phyloP scores from a whole-genome alignment of 2,329 filamentous ascomycete genomes.

The Rhynchosporium graminicola region DNA sequence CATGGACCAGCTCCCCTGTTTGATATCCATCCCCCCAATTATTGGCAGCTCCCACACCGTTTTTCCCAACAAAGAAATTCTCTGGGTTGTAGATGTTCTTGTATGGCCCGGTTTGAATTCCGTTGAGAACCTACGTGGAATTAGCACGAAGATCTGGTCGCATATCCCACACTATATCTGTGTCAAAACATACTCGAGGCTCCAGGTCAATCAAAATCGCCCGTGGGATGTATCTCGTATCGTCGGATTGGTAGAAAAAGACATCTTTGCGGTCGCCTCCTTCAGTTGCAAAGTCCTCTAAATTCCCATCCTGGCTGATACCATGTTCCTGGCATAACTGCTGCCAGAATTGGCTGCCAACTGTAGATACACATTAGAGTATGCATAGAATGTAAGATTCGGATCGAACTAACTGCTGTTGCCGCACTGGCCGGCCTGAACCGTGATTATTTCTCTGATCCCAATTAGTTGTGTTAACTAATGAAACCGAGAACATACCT shows the following conservation, averaged over 20 bases:
- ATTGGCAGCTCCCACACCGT: constrained; percentile 91
- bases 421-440: constrained; percentile 98
- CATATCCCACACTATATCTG: not conserved
- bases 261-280: constrained; percentile 98
- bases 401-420: constrained; percentile 80
- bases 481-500: constrained; percentile 31
- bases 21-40: constrained; percentile 98
- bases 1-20: constrained; percentile 85
- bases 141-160: constrained; percentile 6
- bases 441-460: constrained; percentile 93
- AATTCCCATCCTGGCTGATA: constrained; percentile 94
- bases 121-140: constrained; percentile 71
- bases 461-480: constrained; percentile 17
- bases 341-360: constrained; percentile 98
- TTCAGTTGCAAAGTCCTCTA: constrained; percentile 97
- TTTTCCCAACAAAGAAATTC: constrained; percentile 96
- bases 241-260: constrained; percentile 99
- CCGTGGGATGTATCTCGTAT: constrained; percentile 95
- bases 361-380: constrained; percentile 48
- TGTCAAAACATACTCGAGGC: constrained; percentile 64
- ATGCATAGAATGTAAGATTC: not conserved
- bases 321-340: constrained; percentile 97
- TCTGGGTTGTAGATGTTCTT: constrained; percentile 99
- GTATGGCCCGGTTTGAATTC: constrained; percentile 91
- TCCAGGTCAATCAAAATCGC: constrained; percentile 95